Base-by-base conservation (phyloP, 2,329 filamentous ascomycete genomes). In the Fusarium sororula region DNA sequence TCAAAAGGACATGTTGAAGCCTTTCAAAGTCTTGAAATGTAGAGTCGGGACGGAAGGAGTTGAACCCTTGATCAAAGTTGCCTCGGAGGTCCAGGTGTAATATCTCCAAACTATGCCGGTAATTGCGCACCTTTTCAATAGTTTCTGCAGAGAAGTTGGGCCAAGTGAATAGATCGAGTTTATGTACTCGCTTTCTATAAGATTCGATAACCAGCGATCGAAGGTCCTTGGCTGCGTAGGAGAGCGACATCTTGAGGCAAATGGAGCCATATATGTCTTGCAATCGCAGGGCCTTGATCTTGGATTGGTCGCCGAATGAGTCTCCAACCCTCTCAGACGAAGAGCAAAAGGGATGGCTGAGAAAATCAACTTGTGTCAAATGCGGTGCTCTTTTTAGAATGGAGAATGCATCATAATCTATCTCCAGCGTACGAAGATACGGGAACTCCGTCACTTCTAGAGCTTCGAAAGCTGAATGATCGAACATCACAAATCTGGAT, bases 401-500 rank as follows among this genome's bases (percentile, higher is more conserved):
- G 9, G 5, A 18, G 15, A 30, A 53, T 3, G 5, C 0, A 28
- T 41, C 37, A 0, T 3, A 1, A 10, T 14, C 10, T 12, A 35
- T 8, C 18, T 54, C 47, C 3, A 42, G 2, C 15, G 18, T 18
- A 1, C 14, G 18, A 10, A 61, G 47, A 22, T 55, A 1, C 6
- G 47, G n/a, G 12, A 55, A 10, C 14, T 37, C 18, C 12, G 28
- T 38, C 6, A 55, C 18, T 2, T 2, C 28, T 13, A 55, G 20
- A 9, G 28, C 47, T 1, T 35, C 26, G 4, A 55, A 6, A 11
- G 37, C n/a, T 6, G 24, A 13, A 1, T 42, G 14, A 6, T 10
- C 1, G 2, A 8, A 3, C 0, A 5, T 2, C 0, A 2, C 0
- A 7, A 18, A 26, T 3, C 1, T 10, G 0, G 7, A 1, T 2